Evolutionary conservation across 2,329 filamentous ascomycete species (phyloP).

Genomic region (Cladosporium sp.): DNA sequence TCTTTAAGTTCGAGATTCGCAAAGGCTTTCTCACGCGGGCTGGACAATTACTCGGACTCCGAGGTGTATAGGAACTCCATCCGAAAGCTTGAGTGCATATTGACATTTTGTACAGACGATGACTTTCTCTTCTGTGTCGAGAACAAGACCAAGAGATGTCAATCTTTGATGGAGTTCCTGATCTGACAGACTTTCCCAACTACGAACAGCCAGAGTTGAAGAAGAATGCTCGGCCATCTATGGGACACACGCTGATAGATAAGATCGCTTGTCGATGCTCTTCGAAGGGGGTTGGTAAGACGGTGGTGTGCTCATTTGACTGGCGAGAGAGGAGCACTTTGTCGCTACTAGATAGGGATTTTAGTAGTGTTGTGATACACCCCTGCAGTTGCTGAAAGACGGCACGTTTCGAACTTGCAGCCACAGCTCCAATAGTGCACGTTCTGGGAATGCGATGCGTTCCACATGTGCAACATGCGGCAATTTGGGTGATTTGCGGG

Average conservation of each 20-base stretch:
- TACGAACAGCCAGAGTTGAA: neutral
- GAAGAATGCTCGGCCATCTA: constrained; percentile 9
- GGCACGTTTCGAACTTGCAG: constrained; percentile 1
- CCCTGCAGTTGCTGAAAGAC: constrained; percentile 5
- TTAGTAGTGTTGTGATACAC: constrained; percentile 8
- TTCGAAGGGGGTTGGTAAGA: neutral
- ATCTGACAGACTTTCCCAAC: neutral
- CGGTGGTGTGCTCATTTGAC: neutral
- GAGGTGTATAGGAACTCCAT: too few relatives aligned
- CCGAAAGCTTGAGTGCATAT: too few relatives aligned
- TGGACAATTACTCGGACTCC: constrained; percentile 24
- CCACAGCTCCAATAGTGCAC: constrained; percentile 7
- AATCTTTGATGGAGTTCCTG: neutral
- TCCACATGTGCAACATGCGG: constrained; percentile 5
- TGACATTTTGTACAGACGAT: too few relatives aligned
- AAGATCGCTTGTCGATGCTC: constrained; percentile 4
- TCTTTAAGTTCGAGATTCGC: constrained; percentile 23
- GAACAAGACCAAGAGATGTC: too few relatives aligned
- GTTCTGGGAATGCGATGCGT: constrained; percentile 12
- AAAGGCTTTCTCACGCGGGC: constrained; percentile 23
- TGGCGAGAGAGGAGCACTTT: constrained; percentile 9
- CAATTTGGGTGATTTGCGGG: constrained; percentile 2
- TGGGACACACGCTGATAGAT: neutral
- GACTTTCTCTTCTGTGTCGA: too few relatives aligned
- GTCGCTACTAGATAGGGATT: constrained; percentile 8